phyloP scores from a whole-genome alignment of 2,329 filamentous ascomycete species.

The Aspergillus viridinutans region DNA sequence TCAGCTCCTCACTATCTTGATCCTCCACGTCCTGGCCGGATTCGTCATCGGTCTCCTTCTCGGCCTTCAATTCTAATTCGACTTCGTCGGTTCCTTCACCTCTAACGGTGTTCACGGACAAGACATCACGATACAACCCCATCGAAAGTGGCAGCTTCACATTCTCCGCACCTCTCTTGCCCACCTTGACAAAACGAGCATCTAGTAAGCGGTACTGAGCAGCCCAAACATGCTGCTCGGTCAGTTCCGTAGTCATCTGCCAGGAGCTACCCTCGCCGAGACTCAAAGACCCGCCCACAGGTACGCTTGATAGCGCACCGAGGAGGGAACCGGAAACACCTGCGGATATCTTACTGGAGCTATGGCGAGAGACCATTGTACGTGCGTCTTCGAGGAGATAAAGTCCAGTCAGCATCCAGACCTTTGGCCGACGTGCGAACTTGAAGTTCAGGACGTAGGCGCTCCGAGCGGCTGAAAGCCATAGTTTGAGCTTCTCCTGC shows the following conservation, averaged over 20 bases:
- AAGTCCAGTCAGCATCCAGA: constrained; percentile 22
- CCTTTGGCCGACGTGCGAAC: constrained; percentile 22
- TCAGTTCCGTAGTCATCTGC: constrained; percentile 21
- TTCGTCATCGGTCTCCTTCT: not conserved
- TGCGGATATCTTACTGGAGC: constrained; percentile 12
- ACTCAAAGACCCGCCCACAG: constrained; percentile 20
- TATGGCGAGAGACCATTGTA: constrained; percentile 13
- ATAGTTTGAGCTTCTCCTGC: constrained; percentile 19
- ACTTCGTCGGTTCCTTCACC: constrained; percentile 2
- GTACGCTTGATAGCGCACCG: constrained; percentile 19
- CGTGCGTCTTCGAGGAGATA: constrained; percentile 20
- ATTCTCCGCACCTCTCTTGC: constrained; percentile 4
- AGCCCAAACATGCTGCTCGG: constrained; percentile 25
- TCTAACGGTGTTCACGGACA: constrained; percentile 17
- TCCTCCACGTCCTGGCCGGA: constrained; percentile 2
- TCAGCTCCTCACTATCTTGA: constrained; percentile 13
- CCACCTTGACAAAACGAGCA: constrained; percentile 15
- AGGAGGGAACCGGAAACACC: constrained; percentile 17
- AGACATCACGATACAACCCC: constrained; percentile 21
- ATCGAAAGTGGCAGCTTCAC: constrained; percentile 13
- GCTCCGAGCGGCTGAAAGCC: constrained; percentile 22
- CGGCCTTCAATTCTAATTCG: constrained; percentile 5
- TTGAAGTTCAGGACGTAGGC: constrained; percentile 20
- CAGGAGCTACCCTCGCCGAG: constrained; percentile 17
- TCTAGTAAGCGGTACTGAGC: constrained; percentile 23